A percentile compares a stretch with the other conserved stretches of the same genome.
Conservation (phyloP, 1,284 basidiomycete genomes). For the Naganishia albida region DNA sequence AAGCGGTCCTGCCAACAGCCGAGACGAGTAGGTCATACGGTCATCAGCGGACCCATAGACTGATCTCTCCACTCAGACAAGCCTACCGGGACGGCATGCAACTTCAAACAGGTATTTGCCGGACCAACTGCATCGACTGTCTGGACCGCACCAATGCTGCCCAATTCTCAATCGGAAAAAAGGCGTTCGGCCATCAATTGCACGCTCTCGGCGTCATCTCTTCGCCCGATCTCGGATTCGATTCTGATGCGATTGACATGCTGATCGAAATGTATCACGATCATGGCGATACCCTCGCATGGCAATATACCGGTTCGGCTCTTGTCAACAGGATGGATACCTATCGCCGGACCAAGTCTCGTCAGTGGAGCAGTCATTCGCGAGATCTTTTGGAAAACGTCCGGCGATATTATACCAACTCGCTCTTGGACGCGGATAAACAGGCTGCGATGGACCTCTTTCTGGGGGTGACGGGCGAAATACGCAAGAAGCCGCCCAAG, state of each 20-base stretch:
- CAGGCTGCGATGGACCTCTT: slow-evolving; percentile 97
- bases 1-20: slow-evolving; percentile 49
- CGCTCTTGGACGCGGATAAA: slow-evolving; percentile 95
- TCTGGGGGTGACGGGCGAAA: slow-evolving; percentile 40
- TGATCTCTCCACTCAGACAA: neutral
- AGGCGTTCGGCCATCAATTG: slow-evolving; percentile 90
- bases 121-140: slow-evolving; percentile 94
- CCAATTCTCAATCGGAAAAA: slow-evolving; percentile 96
- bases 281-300: slow-evolving; percentile 89
- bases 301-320: slow-evolving; percentile 95
- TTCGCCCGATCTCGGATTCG: slow-evolving; percentile 81
- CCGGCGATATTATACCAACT: slow-evolving; percentile 93
- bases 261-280: slow-evolving; percentile 99
- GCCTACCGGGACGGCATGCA: slow-evolving; percentile 57
- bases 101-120: slow-evolving; percentile 86
- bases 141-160: slow-evolving; percentile 96
- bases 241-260: slow-evolving; percentile 95
- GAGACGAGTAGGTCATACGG: slow-evolving; percentile 44
- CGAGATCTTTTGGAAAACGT: slow-evolving; percentile 95
- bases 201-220: slow-evolving; percentile 89
- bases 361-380: slow-evolving; percentile 97
- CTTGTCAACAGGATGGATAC: slow-evolving; percentile 97
- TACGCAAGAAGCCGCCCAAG: slow-evolving; percentile 44
- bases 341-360: slow-evolving; percentile 77
- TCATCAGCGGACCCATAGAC: neutral